Evolutionary conservation across 352 stramenopile genomes (phyloP).

Genomic region (Globisporangium viniferum): DNA sequence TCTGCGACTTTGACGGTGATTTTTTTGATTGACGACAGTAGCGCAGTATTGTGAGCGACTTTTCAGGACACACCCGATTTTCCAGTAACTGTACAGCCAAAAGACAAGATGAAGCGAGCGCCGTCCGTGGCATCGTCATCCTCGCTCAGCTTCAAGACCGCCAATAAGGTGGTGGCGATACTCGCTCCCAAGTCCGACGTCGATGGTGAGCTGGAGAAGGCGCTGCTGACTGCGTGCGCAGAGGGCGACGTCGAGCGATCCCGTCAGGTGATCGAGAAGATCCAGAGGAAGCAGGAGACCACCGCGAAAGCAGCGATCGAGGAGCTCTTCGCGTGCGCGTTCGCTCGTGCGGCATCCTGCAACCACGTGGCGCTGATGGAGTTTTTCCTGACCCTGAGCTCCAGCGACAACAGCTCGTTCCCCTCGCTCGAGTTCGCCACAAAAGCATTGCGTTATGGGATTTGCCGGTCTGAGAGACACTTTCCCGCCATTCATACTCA

Average conservation of each 20-base stretch:
- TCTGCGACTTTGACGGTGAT: background rate
- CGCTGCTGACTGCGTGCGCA: slow-evolving; percentile 1
- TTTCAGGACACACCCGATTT: background rate
- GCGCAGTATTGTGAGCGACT: background rate
- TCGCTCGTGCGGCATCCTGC: slow-evolving; percentile 13
- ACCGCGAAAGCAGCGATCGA: slow-evolving; percentile 6
- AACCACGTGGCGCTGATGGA: slow-evolving; percentile 17
- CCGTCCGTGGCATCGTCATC: background rate
- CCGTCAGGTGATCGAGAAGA: background rate
- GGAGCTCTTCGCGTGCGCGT: slow-evolving; percentile 22
- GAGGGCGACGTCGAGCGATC: slow-evolving; percentile 14
- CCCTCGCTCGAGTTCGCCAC: slow-evolving; percentile 5
- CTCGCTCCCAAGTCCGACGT: background rate
- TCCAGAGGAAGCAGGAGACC: slow-evolving; percentile 4
- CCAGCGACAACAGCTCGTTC: background rate
- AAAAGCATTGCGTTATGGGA: slow-evolving; percentile 22
- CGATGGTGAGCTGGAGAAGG: slow-evolving; percentile 8
- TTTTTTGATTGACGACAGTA: background rate
- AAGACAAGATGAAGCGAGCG: background rate
- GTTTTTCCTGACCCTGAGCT: slow-evolving; percentile 6
- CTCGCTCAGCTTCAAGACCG: background rate
- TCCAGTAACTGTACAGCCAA: too few species aligned
- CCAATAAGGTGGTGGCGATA: background rate
- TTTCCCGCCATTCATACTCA: slow-evolving; percentile 22
- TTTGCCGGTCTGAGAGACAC: slow-evolving; percentile 31